Evolutionary conservation across 169 alveolate species (phyloP).

Genomic region (Plasmodium sp.): DNA sequence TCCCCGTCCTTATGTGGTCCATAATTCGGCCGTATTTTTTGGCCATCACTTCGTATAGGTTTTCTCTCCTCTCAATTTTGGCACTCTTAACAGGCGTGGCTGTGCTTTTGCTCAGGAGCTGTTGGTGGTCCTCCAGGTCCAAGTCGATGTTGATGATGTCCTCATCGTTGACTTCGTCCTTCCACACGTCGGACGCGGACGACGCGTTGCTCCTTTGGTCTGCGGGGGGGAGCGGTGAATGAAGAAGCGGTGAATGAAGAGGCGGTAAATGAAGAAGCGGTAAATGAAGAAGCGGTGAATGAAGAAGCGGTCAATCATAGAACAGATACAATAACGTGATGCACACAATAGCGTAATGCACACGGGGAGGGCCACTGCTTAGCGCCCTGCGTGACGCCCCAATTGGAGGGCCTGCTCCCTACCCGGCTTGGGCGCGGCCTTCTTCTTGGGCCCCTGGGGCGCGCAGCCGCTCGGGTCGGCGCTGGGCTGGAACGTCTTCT

Average conservation of each 20-base stretch:
- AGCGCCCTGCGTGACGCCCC: not conserved
- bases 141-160: constrained; percentile 49
- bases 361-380: too few species aligned
- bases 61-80: constrained; percentile 35
- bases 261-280: not conserved
- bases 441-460: not conserved
- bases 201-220: constrained; percentile 73
- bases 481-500: not conserved
- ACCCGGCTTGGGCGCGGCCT: not conserved
- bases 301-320: not conserved
- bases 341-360: too few species aligned
- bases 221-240: not conserved
- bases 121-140: not conserved
- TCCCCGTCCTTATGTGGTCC: constrained; percentile 55
- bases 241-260: not conserved
- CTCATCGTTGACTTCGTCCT: constrained; percentile 69
- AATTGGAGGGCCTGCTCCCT: not conserved
- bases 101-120: not conserved
- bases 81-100: not conserved
- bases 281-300: not conserved
- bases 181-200: constrained; percentile 77
- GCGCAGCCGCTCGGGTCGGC: not conserved
- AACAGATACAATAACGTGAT: too few species aligned
- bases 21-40: constrained; percentile 57
- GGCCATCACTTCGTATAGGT: not conserved